Evolutionary conservation across 2,329 filamentous ascomycete genomes (phyloP), one percentile per base, ranked within the genome.

Genomic region (Alternaria dauci): DNA sequence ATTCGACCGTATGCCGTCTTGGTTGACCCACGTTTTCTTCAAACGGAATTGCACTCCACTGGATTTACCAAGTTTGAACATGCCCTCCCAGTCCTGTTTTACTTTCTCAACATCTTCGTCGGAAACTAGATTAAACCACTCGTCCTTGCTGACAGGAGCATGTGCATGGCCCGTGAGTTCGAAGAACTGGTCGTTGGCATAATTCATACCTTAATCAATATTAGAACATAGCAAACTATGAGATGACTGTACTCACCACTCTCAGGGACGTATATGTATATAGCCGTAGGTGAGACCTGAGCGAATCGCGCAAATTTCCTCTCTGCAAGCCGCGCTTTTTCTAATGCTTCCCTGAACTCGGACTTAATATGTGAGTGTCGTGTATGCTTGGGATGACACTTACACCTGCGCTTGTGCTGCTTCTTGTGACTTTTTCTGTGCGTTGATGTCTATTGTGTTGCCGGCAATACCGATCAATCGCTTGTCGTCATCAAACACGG

Each of bases 401-500:
- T 38, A 50, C 46, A 72, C 61, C 12, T 65, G 66, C 28, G 63
- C 61, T 18, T 70, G 66, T 6, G 67, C 60, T 12, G 53, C 61
- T 36, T 71, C 66, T 60, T 72, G 66, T 2, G 69, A 63, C 32
- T 68, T 71, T 43, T 76, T 77, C 32, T 76, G 74, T 8, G 63
- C 73, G 56, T 68, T 72, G 39, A 77, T 75, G 41, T 76, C 73
- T 12, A 76, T 71, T 5, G 67, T 74, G 34, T 73, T 75, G 1
- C 75, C 74, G 30, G 72, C 70, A 50, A 77, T 70, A 44, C 69
- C 70, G 20, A 76, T 63, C 9, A 75, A 42, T 3, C 62, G 63
- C n/a, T 66, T 63, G 4, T 68, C 62, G 12, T 75, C 69, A 18
- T 73, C 69, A 12, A 73, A 65, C 5, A 77, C 65, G 0, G 75